These are phyloP conservation scores for Scenedesmus sp. DNA, from an alignment of 163 green algal species.

Conservation along the genomic window DNA sequence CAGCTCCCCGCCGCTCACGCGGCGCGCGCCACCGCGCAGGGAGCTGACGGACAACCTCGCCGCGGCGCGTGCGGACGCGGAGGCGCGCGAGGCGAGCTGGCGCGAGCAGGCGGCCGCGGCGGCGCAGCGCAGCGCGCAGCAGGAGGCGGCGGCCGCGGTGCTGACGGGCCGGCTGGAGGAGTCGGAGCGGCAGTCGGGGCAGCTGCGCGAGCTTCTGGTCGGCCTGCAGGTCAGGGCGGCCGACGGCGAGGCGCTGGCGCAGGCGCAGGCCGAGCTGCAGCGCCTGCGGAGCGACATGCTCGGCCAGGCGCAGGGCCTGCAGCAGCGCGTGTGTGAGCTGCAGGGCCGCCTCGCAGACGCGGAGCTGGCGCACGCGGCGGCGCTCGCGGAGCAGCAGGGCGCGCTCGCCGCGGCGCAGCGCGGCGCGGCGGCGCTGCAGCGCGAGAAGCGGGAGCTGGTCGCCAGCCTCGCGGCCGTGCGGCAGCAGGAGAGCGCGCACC, in stretches of 20 bases:
- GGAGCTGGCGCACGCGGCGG: conserved; percentile 8
- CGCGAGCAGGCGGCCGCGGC: conserved; percentile 3
- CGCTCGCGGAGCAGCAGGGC: background rate
- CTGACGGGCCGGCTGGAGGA: conserved; percentile 3
- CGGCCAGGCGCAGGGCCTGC: conserved; percentile 4
- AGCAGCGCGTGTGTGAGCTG: conserved; percentile 16
- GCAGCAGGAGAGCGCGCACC: background rate
- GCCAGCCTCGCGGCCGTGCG: conserved; percentile 3
- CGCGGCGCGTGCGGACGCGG: background rate
- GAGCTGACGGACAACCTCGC: conserved; percentile 29
- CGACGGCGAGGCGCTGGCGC: conserved; percentile 1
- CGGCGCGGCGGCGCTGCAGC: background rate
- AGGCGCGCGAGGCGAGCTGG: background rate
- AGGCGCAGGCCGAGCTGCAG: conserved; percentile 27
- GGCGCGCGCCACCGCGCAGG: conserved; percentile 5
- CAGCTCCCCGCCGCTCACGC: too few species aligned
- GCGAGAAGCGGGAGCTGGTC: conserved; percentile 17
- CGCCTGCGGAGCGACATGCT: conserved; percentile 20
- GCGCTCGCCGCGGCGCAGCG: background rate
- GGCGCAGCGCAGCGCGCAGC: conserved; percentile 11
- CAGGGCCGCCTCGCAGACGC: conserved; percentile 6
- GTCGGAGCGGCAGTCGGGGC: conserved; percentile 17
- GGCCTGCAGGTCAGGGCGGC: background rate
- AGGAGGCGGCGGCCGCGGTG: conserved; percentile 5
- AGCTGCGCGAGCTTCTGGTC: conserved; percentile 29